A percentile compares a stretch with the other conserved stretches of the same genome.
These are phyloP conservation scores for Yamadazyma olivae DNA, from an alignment of 805 yeast species.

Conservation along the genomic window DNA sequence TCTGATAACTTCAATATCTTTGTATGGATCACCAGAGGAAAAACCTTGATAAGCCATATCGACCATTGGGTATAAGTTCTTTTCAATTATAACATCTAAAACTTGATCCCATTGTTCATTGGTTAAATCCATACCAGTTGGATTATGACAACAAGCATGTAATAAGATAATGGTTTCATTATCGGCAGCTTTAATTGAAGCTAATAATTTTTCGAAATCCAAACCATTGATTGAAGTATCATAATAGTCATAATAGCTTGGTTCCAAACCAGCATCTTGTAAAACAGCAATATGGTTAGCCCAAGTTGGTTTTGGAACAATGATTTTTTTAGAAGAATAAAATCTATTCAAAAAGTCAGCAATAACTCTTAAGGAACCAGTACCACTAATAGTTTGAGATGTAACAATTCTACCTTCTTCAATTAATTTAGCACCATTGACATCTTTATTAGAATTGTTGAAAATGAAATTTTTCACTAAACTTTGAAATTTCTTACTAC, in stretches of 20 bases:
- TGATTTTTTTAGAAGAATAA: constrained; percentile 52
- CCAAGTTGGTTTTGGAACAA: constrained; percentile 91
- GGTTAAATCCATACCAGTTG: constrained; percentile 92
- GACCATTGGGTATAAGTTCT: constrained; percentile 71
- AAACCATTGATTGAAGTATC: constrained; percentile 58
- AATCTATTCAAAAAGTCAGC: constrained; percentile 72
- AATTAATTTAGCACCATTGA: constrained; percentile 53
- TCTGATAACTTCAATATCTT: constrained; percentile 56
- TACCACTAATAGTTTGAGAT: constrained; percentile 89
- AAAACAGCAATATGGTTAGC: constrained; percentile 86
- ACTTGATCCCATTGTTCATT: constrained; percentile 77
- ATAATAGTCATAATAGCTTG: constrained; percentile 69
- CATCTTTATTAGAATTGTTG: constrained; percentile 53
- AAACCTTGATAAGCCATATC: constrained; percentile 97
- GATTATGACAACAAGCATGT: constrained; percentile 97
- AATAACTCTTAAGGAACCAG: constrained; percentile 87
- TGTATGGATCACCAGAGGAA: constrained; percentile 76
- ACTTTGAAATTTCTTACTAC: constrained; percentile 63
- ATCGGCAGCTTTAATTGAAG: constrained; percentile 53
- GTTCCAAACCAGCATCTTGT: constrained; percentile 63
- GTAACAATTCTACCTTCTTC: constrained; percentile 68
- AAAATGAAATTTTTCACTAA: constrained; percentile 71
- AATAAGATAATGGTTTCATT: constrained; percentile 66
- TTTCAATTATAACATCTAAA: constrained; percentile 55
- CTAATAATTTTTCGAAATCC: constrained; percentile 61